A percentile compares a stretch with the other conserved stretches of the same genome.
phyloP scores from a whole-genome alignment of 225 moss, liverwort and hornwort species.

The Pleurozium schreberi region DNA sequence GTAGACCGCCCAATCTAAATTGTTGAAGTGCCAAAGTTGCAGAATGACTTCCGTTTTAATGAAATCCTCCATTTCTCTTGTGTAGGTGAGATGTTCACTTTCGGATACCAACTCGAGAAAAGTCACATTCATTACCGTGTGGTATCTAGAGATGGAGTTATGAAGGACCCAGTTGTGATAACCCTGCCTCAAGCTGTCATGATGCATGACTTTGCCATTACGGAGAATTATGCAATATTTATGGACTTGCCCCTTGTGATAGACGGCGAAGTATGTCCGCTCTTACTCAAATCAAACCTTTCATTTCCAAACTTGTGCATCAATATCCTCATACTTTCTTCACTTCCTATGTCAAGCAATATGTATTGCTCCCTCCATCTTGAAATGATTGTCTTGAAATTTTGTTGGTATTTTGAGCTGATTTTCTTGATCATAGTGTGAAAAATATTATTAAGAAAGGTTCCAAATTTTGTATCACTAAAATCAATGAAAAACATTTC shows the following conservation, averaged over 20 bases:
- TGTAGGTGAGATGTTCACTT: constrained; percentile 74
- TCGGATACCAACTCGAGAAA: constrained; percentile 21
- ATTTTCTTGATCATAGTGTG: too few relatives aligned
- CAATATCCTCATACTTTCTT: not conserved
- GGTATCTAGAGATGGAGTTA: constrained; percentile 55
- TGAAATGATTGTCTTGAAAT: too few relatives aligned
- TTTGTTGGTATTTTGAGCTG: too few relatives aligned
- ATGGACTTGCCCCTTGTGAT: constrained; percentile 8
- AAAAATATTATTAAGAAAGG: too few relatives aligned
- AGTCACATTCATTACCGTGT: constrained; percentile 28
- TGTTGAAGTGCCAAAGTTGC: too few relatives aligned
- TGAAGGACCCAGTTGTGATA: constrained; percentile 47
- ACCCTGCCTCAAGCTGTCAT: constrained; percentile 43
- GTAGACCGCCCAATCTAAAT: too few relatives aligned
- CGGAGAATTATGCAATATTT: constrained; percentile 63
- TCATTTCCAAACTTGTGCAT: not conserved
- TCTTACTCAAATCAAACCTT: not conserved
- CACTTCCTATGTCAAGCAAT: not conserved
- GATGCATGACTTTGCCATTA: constrained; percentile 88
- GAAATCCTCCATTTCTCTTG: not conserved
- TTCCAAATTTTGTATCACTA: too few relatives aligned
- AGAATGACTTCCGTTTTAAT: too few relatives aligned
- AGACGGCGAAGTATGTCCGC: not conserved
- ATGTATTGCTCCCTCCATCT: too few relatives aligned
- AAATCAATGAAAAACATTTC: too few relatives aligned